phyloP scores from a whole-genome alignment of 2,329 filamentous ascomycete genomes.

The Endothia cerciana region DNA sequence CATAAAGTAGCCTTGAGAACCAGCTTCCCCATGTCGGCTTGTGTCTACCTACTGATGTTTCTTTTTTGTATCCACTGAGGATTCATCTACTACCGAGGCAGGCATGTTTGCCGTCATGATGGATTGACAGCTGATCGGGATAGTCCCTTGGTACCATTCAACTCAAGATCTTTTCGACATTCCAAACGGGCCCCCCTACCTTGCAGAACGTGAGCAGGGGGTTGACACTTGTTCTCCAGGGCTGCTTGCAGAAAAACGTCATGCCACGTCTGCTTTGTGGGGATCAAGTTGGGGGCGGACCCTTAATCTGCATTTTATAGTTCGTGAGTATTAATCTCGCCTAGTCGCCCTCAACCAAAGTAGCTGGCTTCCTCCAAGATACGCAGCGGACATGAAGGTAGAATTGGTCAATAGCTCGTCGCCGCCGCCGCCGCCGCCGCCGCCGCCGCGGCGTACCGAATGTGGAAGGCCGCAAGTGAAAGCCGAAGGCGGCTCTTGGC shows the following conservation, averaged over 20 bases:
- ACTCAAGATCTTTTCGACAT: not conserved
- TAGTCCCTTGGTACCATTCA: not conserved
- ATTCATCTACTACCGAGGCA: not conserved
- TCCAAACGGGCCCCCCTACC: too few relatives aligned
- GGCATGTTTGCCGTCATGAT: not conserved
- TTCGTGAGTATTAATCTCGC: not conserved
- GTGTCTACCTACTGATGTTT: not conserved
- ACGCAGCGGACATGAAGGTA: not conserved
- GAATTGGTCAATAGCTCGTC: not conserved
- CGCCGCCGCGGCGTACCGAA: not conserved
- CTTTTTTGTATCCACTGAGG: not conserved
- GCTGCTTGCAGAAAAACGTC: too few relatives aligned
- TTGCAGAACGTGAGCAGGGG: too few relatives aligned
- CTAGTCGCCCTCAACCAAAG: not conserved
- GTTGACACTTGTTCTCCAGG: too few relatives aligned
- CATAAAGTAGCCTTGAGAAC: not conserved
- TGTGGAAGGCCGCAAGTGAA: slow-evolving; percentile 1
- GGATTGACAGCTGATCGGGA: not conserved
- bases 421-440: not conserved
- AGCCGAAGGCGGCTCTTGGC: not conserved
- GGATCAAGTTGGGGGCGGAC: not conserved
- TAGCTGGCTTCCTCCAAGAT: not conserved
- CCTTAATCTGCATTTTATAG: not conserved
- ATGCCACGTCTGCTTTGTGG: not conserved
- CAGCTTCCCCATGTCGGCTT: not conserved